A percentile compares a stretch with the other conserved stretches of the same genome.
Evolutionary conservation across 768 basidiomycete genomes (phyloP).

Genomic region (Astraeus odoratus): DNA sequence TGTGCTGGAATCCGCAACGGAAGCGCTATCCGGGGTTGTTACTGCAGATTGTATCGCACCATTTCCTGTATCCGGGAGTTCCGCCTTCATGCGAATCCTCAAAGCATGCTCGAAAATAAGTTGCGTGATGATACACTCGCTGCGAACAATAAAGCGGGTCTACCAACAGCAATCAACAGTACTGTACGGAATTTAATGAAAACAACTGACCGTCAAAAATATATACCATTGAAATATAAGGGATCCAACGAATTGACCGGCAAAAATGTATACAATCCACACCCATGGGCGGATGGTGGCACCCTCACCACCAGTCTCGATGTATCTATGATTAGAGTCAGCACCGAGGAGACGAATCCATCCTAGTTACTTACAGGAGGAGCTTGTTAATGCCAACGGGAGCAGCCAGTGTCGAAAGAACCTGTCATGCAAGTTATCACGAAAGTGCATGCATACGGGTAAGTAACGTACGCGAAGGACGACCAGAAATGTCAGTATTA

Average conservation of each 20-base stretch:
- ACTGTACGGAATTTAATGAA: constrained; percentile 3
- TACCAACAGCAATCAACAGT: not conserved
- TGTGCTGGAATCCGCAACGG: constrained; percentile 8
- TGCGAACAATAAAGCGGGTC: constrained; percentile 41
- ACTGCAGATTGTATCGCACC: not conserved
- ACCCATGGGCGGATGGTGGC: constrained; percentile 58
- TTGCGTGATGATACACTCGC: constrained; percentile 47
- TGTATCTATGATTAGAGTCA: constrained; percentile 35
- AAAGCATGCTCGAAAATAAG: constrained; percentile 53
- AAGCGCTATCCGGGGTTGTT: constrained; percentile 8
- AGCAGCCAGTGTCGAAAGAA: constrained; percentile 16
- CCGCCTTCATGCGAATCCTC: constrained; percentile 39
- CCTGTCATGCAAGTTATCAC: constrained; percentile 3
- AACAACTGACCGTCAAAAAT: constrained; percentile 24
- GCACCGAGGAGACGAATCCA: not conserved
- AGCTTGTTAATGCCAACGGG: constrained; percentile 28
- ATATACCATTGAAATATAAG: constrained; percentile 49
- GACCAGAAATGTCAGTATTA: constrained; percentile 3
- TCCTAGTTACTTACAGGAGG: constrained; percentile 15
- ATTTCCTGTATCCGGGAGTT: constrained; percentile 10
- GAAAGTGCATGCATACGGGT: not conserved
- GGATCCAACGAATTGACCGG: constrained; percentile 38
- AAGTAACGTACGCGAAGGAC: constrained; percentile 3
- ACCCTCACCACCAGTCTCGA: constrained; percentile 46
- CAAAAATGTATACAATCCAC: constrained; percentile 50